These are phyloP conservation scores for Chaetomiaceae sp. DNA, from an alignment of 2,329 filamentous ascomycete species.

Conservation along the genomic window DNA sequence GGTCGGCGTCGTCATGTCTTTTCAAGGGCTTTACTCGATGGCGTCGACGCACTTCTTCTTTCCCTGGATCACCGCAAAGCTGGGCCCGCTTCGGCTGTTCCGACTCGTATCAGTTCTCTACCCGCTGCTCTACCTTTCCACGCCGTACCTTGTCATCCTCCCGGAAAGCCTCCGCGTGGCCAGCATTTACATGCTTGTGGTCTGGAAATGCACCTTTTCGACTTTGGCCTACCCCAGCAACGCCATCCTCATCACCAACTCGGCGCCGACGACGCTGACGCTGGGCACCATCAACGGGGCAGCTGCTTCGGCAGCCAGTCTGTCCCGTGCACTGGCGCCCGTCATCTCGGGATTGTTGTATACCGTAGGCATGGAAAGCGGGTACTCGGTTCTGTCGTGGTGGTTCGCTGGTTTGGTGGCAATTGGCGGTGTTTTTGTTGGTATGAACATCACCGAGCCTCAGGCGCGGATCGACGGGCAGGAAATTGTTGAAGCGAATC, in stretches of 20 bases:
- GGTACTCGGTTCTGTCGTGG: conserved; percentile 87
- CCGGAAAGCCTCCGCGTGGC: conserved; percentile 66
- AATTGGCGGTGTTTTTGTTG: conserved; percentile 67
- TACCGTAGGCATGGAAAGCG: conserved; percentile 69
- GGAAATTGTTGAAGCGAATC: conserved; percentile 20
- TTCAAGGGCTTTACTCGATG: conserved; percentile 90
- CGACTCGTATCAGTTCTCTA: conserved; percentile 76
- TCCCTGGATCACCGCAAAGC: conserved; percentile 66
- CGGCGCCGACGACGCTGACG: conserved; percentile 75
- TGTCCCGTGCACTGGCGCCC: conserved; percentile 84
- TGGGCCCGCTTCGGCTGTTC: conserved; percentile 80
- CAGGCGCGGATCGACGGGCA: conserved; percentile 41
- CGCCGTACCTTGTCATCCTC: conserved; percentile 84
- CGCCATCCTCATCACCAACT: conserved; percentile 83
- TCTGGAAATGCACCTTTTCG: conserved; percentile 91
- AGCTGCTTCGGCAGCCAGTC: conserved; percentile 83
- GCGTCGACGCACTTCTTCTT: conserved; percentile 81
- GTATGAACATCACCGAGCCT: conserved; percentile 69
- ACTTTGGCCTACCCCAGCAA: conserved; percentile 89
- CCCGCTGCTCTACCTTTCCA: conserved; percentile 80
- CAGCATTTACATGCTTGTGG: conserved; percentile 70
- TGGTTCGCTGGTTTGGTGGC: conserved; percentile 82
- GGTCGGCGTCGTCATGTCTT: conserved; percentile 82
- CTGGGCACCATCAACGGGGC: conserved; percentile 91
- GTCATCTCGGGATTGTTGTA: conserved; percentile 84